These are phyloP conservation scores for Phytophthora tentaculata DNA, from an alignment of 352 stramenopile species.

Conservation along the genomic window DNA sequence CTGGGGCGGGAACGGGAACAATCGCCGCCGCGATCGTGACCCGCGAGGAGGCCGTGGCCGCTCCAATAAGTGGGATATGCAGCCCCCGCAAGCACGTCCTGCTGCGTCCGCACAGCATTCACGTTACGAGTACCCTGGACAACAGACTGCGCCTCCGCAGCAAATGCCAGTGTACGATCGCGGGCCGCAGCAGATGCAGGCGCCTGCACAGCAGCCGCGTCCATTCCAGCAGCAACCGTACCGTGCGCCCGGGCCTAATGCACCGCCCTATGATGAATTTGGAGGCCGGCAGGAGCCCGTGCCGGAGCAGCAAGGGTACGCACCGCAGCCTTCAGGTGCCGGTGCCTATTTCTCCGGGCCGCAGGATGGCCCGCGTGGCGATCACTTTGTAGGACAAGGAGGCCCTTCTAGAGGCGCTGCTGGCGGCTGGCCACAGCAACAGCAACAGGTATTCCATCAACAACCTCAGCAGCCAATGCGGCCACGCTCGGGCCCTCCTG, in stretches of 20 bases:
- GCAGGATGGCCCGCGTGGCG: slow-evolving; percentile 29
- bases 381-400: slow-evolving; percentile 49
- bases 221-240: slow-evolving; percentile 42
- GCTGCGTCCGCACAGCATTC: slow-evolving; percentile 26
- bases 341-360: slow-evolving; percentile 35
- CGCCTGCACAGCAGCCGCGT: slow-evolving; percentile 24
- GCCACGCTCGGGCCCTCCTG: slow-evolving; percentile 31
- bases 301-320: slow-evolving; percentile 37
- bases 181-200: slow-evolving; percentile 33
- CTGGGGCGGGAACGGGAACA: slow-evolving; percentile 31
- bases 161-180: slow-evolving; percentile 43
- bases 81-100: slow-evolving; percentile 33
- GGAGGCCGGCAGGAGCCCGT: slow-evolving; percentile 31
- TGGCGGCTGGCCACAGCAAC: slow-evolving; percentile 32
- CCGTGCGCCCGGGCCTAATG: slow-evolving; percentile 28
- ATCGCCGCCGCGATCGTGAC: slow-evolving; percentile 41
- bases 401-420: slow-evolving; percentile 41
- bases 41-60: slow-evolving; percentile 36
- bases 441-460: slow-evolving; percentile 35
- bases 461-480: slow-evolving; percentile 27
- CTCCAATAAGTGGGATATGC: slow-evolving; percentile 47
- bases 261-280: slow-evolving; percentile 36
- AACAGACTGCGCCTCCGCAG: slow-evolving; percentile 35
- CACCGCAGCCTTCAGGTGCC: slow-evolving; percentile 23
- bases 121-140: slow-evolving; percentile 45